A percentile compares a stretch with the other conserved stretches of the same genome.
Conservation (phyloP, 2,329 filamentous ascomycete species). For the Phialocephala subalpina region DNA sequence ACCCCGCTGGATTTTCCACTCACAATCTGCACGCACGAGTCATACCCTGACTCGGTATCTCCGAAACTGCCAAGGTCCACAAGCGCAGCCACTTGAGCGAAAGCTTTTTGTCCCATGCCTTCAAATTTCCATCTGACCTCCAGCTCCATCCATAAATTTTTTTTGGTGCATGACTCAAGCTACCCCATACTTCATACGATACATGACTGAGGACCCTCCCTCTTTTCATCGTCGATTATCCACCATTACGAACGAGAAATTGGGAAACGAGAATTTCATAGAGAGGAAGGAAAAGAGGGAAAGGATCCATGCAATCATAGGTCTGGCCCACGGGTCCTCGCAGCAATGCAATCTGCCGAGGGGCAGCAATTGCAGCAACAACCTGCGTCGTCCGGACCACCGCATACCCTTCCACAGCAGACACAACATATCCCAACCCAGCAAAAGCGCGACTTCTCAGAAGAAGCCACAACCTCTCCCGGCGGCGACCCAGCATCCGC, state of each 20-base stretch:
- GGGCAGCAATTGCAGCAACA: constrained; percentile 14
- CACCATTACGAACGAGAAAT: background rate
- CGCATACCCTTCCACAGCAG: background rate
- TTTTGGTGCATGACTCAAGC: constrained; percentile 30
- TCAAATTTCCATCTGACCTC: constrained; percentile 5
- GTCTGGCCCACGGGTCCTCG: constrained; percentile 29
- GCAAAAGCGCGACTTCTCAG: constrained; percentile 34
- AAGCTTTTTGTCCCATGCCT: background rate
- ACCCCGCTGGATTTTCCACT: background rate
- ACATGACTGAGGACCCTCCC: constrained; percentile 26
- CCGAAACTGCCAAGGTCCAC: background rate
- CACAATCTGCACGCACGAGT: background rate
- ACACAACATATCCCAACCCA: constrained; percentile 16
- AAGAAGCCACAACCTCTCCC: constrained; percentile 25
- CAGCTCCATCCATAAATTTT: background rate
- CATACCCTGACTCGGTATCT: background rate
- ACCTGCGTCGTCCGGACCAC: background rate
- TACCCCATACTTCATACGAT: constrained; percentile 15
- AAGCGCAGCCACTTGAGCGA: background rate
- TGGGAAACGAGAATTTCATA: background rate
- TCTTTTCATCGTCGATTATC: background rate
- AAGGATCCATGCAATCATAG: constrained; percentile 25
- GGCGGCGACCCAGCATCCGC: constrained; percentile 19
- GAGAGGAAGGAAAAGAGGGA: background rate
- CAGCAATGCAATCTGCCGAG: constrained; percentile 34